Base-by-base conservation (phyloP, 208 protist genomes). In the Leishmania mexicana region DNA sequence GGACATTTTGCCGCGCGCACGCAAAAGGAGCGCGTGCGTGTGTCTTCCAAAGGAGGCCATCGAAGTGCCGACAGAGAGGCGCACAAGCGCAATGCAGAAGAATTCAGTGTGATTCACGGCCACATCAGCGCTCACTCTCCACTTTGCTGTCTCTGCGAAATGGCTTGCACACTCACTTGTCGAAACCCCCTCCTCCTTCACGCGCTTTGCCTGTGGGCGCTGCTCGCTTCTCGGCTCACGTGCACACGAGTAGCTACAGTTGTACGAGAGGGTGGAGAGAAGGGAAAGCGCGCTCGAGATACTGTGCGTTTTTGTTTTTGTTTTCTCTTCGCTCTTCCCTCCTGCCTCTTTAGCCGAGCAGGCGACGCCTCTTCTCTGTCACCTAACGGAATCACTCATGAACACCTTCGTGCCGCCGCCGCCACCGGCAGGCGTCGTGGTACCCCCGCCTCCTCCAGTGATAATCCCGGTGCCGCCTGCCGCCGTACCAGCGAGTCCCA, bases 361-460 rank as follows among this genome's bases (percentile, higher is more conserved):
- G 70, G 70, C 45, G 70, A n/a, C 21, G 21, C 70, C 24, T 49
- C 67, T 74, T 28, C 28, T 15, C 1, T 38, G 42, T 38, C 45
- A 2, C 10, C 2, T 31, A 10, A 54, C n/a, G 6, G 70, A 47
- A 74, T 74, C 21, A 31, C 45, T 54, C 31, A 89, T 89, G 83
- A 87, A 81, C 73, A 74, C 78, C 51, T 83, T 81, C 21, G 84
- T 84, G 54, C 84, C 87, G 42, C 80, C 82, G n/a, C 81, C 76
- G 6, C 87, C 84, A 21, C 79, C 84, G 47, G 75, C 79, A 8
- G 81, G 71, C 21, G 85, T 80, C 5, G 81, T 81, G 57, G 80
- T 84, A 38, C 85, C 87, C 3, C 21, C 80, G 38, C 72, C 81
- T 4, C 70, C 85, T 38, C 71, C 77, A 53, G 76, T 15, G 17